A percentile compares a stretch with the other conserved stretches of the same genome.
Conservation (phyloP, 2,329 filamentous ascomycete species). For the Paramyrothecium roridum region DNA sequence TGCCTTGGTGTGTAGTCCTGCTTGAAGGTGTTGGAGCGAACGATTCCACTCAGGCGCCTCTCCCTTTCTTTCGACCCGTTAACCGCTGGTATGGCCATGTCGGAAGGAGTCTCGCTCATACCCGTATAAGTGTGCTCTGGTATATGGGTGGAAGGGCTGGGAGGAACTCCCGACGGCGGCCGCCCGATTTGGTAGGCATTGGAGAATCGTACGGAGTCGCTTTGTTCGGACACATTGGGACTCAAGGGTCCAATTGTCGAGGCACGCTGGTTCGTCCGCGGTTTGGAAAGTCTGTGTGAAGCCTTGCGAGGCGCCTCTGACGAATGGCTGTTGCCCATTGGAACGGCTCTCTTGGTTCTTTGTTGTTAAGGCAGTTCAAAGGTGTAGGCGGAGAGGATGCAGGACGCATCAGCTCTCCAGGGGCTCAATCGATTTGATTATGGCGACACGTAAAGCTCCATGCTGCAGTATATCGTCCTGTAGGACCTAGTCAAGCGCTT, state of each 20-base stretch:
- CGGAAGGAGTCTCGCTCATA: conserved; percentile 2
- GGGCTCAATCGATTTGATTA: background rate
- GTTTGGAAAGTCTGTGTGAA: conserved; percentile 51
- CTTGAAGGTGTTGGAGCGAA: background rate
- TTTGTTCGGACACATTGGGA: conserved; percentile 1
- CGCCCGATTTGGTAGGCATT: conserved; percentile 25
- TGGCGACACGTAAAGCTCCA: background rate
- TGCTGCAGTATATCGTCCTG: background rate
- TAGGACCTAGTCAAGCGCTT: background rate
- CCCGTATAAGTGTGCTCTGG: background rate
- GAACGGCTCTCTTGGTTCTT: conserved; percentile 3
- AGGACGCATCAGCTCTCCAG: background rate
- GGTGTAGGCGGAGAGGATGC: conserved; percentile 5
- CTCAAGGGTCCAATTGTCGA: background rate
- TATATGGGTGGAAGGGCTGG: conserved; percentile 9
- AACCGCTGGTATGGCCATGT: background rate
- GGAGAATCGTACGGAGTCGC: conserved; percentile 19
- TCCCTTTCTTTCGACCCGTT: background rate
- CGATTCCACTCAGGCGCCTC: background rate
- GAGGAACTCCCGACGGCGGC: background rate
- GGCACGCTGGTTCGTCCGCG: conserved; percentile 28
- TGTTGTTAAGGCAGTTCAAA: background rate
- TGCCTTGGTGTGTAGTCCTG: background rate
- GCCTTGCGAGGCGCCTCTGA: conserved; percentile 35
- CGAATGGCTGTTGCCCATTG: conserved; percentile 51